Evolutionary conservation across 2,329 filamentous ascomycete genomes (phyloP).

Genomic region (Trichoderma sp.): DNA sequence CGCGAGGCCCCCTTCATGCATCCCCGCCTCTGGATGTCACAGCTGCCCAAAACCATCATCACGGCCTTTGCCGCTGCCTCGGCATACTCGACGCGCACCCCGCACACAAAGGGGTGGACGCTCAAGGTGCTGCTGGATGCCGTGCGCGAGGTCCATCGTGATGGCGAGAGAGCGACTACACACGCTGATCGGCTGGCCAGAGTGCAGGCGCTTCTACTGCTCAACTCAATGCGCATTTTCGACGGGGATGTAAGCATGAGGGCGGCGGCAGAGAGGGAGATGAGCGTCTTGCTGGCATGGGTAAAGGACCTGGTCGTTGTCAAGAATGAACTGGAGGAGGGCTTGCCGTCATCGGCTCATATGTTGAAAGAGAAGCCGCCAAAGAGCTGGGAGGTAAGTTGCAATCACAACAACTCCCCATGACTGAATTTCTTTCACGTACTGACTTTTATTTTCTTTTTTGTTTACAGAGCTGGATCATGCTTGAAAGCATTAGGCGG

Average conservation of each 20-base stretch:
- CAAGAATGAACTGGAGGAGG: constrained; percentile 34
- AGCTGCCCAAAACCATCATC: constrained; percentile 40
- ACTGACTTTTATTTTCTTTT: neutral
- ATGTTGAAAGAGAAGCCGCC: constrained; percentile 35
- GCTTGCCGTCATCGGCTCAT: constrained; percentile 23
- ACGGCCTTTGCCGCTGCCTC: constrained; percentile 40
- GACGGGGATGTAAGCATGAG: constrained; percentile 42
- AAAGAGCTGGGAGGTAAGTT: constrained; percentile 41
- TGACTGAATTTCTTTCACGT: neutral
- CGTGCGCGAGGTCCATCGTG: constrained; percentile 36
- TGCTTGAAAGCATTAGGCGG: constrained; percentile 41
- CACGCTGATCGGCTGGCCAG: constrained; percentile 41
- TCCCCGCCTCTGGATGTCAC: constrained; percentile 39
- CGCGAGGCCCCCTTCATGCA: constrained; percentile 43
- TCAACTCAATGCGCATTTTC: constrained; percentile 43
- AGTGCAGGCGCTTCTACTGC: constrained; percentile 41
- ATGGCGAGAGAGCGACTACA: constrained; percentile 32
- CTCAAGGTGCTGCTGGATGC: constrained; percentile 39
- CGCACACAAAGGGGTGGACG: constrained; percentile 39
- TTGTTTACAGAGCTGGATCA: constrained; percentile 36
- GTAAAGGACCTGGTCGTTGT: constrained; percentile 33
- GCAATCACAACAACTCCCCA: neutral
- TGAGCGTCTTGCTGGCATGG: constrained; percentile 37
- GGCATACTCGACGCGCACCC: constrained; percentile 38
- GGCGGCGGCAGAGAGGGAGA: constrained; percentile 41